Percentiles rank a stretch among this genome's conserved stretches.
These are phyloP conservation scores for Lentinula guzmanii DNA, from an alignment of 768 basidiomycete genomes.

Conservation along the genomic window DNA sequence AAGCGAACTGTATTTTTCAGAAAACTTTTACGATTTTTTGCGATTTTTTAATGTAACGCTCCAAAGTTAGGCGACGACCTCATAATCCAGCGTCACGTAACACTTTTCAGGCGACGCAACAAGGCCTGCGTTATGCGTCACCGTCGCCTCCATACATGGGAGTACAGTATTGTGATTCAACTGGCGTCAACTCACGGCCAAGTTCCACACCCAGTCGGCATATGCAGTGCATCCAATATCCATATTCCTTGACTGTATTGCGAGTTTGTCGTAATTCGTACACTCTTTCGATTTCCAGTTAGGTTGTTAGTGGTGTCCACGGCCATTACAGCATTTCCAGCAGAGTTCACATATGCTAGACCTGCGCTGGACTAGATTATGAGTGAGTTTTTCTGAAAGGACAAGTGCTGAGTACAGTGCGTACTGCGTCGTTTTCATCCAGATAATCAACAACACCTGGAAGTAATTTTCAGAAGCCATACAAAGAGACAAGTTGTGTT, in stretches of 20 bases:
- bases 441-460: conserved; percentile 53
- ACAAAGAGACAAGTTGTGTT: conserved; percentile 10
- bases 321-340: conserved; percentile 80
- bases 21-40: too few species aligned
- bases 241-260: conserved; percentile 64
- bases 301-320: conserved; percentile 81
- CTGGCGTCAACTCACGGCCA: conserved; percentile 31
- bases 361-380: conserved; percentile 14
- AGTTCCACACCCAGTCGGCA: conserved; percentile 67
- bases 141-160: too few species aligned
- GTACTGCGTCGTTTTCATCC: conserved; percentile 52
- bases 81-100: too few species aligned
- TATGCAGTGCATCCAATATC: conserved; percentile 76
- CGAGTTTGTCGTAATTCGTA: conserved; percentile 67
- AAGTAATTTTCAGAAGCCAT: neutral
- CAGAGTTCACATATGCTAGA: conserved; percentile 59
- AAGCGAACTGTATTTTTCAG: too few species aligned
- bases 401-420: conserved; percentile 13
- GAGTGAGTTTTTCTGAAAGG: neutral
- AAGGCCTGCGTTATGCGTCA: too few species aligned
- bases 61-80: too few species aligned
- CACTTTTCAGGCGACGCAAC: too few species aligned
- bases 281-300: conserved; percentile 60
- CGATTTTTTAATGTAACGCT: too few species aligned
- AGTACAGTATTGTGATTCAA: neutral